Base-by-base conservation (phyloP, 345 rosid species). In the Heritiera fomes region DNA sequence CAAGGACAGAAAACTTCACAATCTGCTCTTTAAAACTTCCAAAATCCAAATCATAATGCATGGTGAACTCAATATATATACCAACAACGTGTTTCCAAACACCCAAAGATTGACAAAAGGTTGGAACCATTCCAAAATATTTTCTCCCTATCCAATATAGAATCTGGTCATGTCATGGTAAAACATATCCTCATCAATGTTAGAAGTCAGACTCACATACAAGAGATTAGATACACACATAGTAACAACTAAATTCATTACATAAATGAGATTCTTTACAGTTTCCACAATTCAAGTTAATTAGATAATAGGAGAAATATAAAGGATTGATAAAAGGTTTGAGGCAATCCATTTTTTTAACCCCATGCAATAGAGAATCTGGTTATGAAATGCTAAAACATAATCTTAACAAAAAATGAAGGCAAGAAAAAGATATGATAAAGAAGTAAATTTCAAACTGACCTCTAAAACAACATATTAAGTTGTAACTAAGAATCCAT, bases 1-100 rank as follows among this genome's bases (percentile, higher is more conserved):
- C 49, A 55, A 8, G 0, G 63, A 38, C 6, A 50, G 64, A 56
- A 55, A 71, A 71, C 59, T 49, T 4, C 14, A 45, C 43, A 71
- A 32, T 32, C 61, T 71, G 75, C 10, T n/a, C 65, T 73, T 38
- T 56, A 73, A 10, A 73, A 56, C 30, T 34, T 73, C 34, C 18
- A 1, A 34, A 73, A 73, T 73, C 50, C 14, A 34, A 50, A 32
- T 49, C 4, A 32, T 30, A 52, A 52, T 52, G 43, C 34, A 34
- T 0, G 47, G 30, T 18, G 75, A 55, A 52, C 46, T 52, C 45
- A 52, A 53, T 34, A 53, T 34, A 59, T 34, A 52, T 71, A 30
- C 2, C 18, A 49, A 70, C 1, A 0, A 52, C 62, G 34, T 52
- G 20, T 72, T 53, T 53, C 60, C 62, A 72, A 15, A 72, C 75